Evolutionary conservation across 2,329 filamentous ascomycete species (phyloP).

Genomic region (Fusarium gaditjirri): DNA sequence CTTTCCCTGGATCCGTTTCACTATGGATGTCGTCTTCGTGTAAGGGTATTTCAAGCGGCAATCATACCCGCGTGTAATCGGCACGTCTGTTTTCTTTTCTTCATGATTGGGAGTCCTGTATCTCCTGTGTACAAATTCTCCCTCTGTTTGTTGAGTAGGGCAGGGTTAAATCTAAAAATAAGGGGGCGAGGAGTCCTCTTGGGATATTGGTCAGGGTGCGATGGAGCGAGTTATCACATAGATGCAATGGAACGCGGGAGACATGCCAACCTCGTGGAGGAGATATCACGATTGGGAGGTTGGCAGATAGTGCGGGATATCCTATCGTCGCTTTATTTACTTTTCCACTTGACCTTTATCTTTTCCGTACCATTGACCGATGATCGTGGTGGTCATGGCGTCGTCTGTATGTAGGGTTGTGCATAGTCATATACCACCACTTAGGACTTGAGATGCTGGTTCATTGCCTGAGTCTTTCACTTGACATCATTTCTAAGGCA

Average conservation of each 20-base stretch:
- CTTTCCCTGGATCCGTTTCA: neutral
- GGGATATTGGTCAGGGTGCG: conserved; percentile 37
- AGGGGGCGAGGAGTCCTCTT: conserved; percentile 32
- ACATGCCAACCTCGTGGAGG: conserved; percentile 23
- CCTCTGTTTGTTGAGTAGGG: conserved; percentile 2
- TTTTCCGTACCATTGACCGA: conserved; percentile 37
- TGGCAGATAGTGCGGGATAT: conserved; percentile 41
- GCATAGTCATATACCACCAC: conserved; percentile 45
- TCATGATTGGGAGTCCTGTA: conserved; percentile 32
- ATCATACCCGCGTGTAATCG: conserved; percentile 36
- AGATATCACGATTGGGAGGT: conserved; percentile 24
- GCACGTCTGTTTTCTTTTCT: conserved; percentile 38
- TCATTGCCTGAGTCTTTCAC: neutral
- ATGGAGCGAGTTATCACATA: conserved; percentile 34
- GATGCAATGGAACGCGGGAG: conserved; percentile 13
- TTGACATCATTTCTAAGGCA: neutral
- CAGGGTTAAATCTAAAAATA: conserved; percentile 31
- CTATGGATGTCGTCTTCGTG: conserved; percentile 10
- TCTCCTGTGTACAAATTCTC: conserved; percentile 43
- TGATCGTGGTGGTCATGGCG: conserved; percentile 35
- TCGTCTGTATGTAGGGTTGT: conserved; percentile 47
- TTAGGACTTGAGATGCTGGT: conserved; percentile 27
- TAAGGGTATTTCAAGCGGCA: conserved; percentile 15
- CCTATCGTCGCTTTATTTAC: conserved; percentile 47
- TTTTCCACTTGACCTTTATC: conserved; percentile 42